Conservation (phyloP, 768 basidiomycete species). For the Boletus pseudo-olivaceus region DNA sequence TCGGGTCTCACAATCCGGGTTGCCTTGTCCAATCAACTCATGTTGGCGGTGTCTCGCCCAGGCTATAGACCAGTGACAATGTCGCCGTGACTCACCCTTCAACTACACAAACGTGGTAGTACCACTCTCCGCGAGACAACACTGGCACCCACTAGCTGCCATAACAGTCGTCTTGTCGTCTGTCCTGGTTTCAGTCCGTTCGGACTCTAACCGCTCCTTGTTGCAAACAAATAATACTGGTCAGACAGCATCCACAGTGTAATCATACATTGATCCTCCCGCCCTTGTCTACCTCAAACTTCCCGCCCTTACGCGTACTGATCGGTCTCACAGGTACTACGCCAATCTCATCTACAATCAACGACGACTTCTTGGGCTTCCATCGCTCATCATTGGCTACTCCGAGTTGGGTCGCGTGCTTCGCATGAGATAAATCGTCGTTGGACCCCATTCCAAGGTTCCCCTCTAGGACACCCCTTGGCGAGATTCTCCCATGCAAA, state of each 20-base stretch:
- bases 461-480: conserved; percentile 1
- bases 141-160: too few relatives aligned
- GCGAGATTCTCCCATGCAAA: conserved; percentile 28
- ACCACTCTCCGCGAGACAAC: too few relatives aligned
- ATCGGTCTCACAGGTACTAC: conserved; percentile 20
- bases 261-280: too few relatives aligned
- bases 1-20: conserved; percentile 16
- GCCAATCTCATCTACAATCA: conserved; percentile 23
- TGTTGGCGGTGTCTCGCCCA: too few relatives aligned
- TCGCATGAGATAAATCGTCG: conserved; percentile 15
- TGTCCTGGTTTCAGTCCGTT: conserved; percentile 11
- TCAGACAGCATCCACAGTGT: too few relatives aligned
- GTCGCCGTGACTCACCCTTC: too few relatives aligned
- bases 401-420: conserved; percentile 18
- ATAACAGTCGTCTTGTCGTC: too few relatives aligned
- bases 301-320: conserved; percentile 3
- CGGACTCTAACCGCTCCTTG: conserved; percentile 1
- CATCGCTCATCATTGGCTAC: conserved; percentile 15
- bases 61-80: too few relatives aligned
- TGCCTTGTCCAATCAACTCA: not conserved
- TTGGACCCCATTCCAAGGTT: conserved; percentile 5
- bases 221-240: not conserved
- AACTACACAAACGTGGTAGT: too few relatives aligned
- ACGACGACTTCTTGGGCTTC: conserved; percentile 16
- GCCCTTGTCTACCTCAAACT: conserved; percentile 1